Base-by-base conservation (phyloP, 2,329 filamentous ascomycete species). In the Dactylellina parvicollis region DNA sequence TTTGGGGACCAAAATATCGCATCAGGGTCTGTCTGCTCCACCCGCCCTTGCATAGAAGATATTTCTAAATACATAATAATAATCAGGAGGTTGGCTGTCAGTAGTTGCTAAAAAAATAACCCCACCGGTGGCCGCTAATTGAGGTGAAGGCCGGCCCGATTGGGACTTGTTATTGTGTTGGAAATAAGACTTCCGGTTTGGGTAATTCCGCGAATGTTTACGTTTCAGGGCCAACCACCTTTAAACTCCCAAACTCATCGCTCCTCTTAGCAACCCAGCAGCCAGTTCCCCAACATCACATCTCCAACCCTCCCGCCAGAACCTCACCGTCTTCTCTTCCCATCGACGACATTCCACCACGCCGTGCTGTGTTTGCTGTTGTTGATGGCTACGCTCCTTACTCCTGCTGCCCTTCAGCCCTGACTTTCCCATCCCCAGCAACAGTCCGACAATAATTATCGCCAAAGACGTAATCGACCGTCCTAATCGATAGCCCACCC, bases 211-310 rank as follows among this genome's bases (percentile, higher is more conserved):
- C 55, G 54, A 60, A 65, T 73, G 69, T 73, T 73, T 73, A 73
- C 69, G 69, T 73, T 73, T 73, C 69, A 66, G 60, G 46, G 69
- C 69, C 69, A 73, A 73, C 69, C 69, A 73, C 69, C 69, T 65
- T 73, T 73, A 66, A 73, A 70, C 47, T 34, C 56, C 54, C 55
- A 71, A n/a, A 61, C 66, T 71, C 66, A 71, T 71, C 66, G 66
- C 67, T 72, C 49, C 64, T 54, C 54, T 46, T 50, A 56, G 50
- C 47, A 40, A 56, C 61, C 42, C 22, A 62, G 47, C 24, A 44
- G 28, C 42, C 40, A 52, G n/a, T n/a, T 52, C 47, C 2, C 34
- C 32, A 54, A 36, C 34, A 66, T 44, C 61, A 49, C 61, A 52
- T 67, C 55, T 47, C 52, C 44, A 67, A 52, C 62, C 59, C 59